Evolutionary conservation across 1,284 basidiomycete genomes (phyloP).

Genomic region (Paramarasmius palmivorus): DNA sequence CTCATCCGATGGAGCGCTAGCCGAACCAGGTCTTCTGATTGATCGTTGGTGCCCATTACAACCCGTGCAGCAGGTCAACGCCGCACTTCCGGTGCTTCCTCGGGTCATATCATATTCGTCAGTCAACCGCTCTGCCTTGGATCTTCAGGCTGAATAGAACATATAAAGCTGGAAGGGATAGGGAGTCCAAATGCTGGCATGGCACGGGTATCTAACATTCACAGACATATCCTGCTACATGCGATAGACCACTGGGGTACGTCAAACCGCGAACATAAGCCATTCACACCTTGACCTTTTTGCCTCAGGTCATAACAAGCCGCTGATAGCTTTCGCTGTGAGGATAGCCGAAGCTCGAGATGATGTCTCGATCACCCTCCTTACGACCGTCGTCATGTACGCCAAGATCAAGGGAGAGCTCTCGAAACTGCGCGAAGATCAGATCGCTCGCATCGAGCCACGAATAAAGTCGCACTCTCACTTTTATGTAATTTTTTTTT

Average conservation of each 20-base stretch:
- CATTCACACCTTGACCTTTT: not conserved
- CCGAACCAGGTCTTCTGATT: too few species aligned
- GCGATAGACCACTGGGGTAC: slow-evolving; percentile 3
- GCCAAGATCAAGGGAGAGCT: not conserved
- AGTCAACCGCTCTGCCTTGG: too few species aligned
- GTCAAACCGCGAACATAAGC: not conserved
- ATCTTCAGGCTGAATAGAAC: too few species aligned
- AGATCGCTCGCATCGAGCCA: too few species aligned
- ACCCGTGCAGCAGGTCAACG: too few species aligned
- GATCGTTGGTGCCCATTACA: too few species aligned
- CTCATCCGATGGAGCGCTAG: too few species aligned
- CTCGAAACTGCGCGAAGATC: not conserved
- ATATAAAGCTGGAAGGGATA: too few species aligned
- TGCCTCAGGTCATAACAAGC: not conserved
- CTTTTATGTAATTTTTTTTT: too few species aligned
- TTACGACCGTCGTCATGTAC: not conserved
- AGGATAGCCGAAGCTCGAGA: not conserved
- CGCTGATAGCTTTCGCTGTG: not conserved
- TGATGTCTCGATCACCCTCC: not conserved
- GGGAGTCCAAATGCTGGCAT: too few species aligned
- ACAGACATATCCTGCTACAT: not conserved
- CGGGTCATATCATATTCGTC: too few species aligned
- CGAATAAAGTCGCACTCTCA: not conserved
- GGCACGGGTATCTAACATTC: not conserved
- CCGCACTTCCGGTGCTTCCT: too few species aligned